phyloP scores from a whole-genome alignment of 2,329 filamentous ascomycete genomes.

The Epichloe sibirici region DNA sequence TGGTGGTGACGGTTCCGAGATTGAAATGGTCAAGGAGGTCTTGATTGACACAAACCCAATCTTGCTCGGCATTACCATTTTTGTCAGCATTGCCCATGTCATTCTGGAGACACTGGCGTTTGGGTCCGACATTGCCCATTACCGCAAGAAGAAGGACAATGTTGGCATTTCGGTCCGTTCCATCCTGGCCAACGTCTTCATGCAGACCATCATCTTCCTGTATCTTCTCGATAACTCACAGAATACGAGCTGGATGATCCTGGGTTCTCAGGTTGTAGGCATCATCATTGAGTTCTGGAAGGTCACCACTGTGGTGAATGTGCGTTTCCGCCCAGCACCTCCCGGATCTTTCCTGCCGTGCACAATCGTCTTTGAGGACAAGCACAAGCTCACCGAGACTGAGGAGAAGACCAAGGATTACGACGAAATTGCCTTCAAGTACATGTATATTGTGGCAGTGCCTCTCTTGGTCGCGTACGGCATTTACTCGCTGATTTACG shows the following conservation, averaged over 20 bases:
- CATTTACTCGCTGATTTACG: slow-evolving; percentile 81
- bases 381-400: slow-evolving; percentile 87
- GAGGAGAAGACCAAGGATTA: slow-evolving; percentile 99
- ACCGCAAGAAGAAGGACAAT: slow-evolving; percentile 99
- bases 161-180: slow-evolving; percentile 92
- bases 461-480: slow-evolving; percentile 85
- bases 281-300: slow-evolving; percentile 71
- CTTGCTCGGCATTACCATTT: slow-evolving; percentile 69
- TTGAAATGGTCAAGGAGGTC: slow-evolving; percentile 95
- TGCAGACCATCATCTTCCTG: slow-evolving; percentile 91
- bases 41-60: slow-evolving; percentile 89
- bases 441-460: slow-evolving; percentile 85
- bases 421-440: slow-evolving; percentile 93
- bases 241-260: slow-evolving; percentile 97
- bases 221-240: slow-evolving; percentile 96
- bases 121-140: slow-evolving; percentile 94
- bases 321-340: slow-evolving; percentile 59
- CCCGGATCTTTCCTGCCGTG: slow-evolving; percentile 66
- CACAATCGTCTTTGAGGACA: slow-evolving; percentile 80
- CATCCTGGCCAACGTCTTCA: slow-evolving; percentile 93
- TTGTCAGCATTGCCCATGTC: slow-evolving; percentile 84
- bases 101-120: slow-evolving; percentile 93
- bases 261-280: slow-evolving; percentile 82
- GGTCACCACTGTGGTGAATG: slow-evolving; percentile 87
- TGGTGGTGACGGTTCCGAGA: slow-evolving; percentile 80